Evolutionary conservation across 2,329 filamentous ascomycete species (phyloP).

Genomic region (Aschersonia sp.): DNA sequence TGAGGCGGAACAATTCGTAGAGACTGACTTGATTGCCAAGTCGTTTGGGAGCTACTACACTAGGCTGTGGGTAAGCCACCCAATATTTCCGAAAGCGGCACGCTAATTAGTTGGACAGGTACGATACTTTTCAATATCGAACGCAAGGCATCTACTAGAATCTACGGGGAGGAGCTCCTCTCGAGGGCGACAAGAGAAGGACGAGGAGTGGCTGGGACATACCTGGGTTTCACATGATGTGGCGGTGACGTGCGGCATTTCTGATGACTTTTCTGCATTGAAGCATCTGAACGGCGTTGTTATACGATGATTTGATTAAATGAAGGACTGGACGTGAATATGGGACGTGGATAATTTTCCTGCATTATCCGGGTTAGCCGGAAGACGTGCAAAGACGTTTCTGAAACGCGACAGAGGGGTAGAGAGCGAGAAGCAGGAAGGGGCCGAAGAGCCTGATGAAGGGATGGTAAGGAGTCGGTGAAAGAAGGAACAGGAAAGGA

Average conservation of each 20-base stretch:
- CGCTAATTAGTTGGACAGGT: conserved; percentile 29
- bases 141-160: conserved; percentile 72
- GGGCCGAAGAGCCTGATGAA: no score
- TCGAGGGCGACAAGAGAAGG: neutral
- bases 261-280: conserved; percentile 2
- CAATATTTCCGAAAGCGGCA: neutral
- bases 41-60: conserved; percentile 80
- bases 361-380: no score
- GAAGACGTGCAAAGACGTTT: no score
- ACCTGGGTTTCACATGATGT: neutral
- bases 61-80: conserved; percentile 46
- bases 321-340: neutral
- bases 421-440: no score
- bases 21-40: conserved; percentile 66
- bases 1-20: conserved; percentile 69
- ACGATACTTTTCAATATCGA: conserved; percentile 77
- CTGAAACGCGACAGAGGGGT: no score
- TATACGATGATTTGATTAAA: neutral
- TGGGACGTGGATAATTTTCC: no score
- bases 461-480: no score
- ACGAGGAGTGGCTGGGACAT: neutral
- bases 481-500: no score
- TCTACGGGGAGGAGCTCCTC: neutral
- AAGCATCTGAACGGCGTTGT: conserved; percentile 4
- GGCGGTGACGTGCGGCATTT: neutral